Percentiles rank a stretch among this genome's conserved stretches.
Evolutionary conservation across 2,329 filamentous ascomycete genomes (phyloP).

Genomic region (Chrysosporium queenslandicum): DNA sequence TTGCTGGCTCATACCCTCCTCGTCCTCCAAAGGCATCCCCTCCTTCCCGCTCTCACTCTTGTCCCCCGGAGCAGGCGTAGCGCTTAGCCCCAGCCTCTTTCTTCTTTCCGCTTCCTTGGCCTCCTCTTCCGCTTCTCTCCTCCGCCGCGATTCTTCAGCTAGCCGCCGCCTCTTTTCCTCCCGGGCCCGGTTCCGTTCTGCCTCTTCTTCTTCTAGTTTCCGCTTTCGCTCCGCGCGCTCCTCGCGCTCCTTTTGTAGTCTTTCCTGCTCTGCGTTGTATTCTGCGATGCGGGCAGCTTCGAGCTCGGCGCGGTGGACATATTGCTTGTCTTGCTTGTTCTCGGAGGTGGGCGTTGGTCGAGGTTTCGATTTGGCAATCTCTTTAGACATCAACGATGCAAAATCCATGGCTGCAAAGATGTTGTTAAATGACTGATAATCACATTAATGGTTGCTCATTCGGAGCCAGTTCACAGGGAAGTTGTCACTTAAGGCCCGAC

Average conservation of each 20-base stretch:
- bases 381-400: slow-evolving; percentile 81
- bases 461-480: too few species aligned
- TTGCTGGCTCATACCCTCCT: slow-evolving; percentile 59
- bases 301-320: slow-evolving; percentile 70
- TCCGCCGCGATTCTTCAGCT: slow-evolving; percentile 65
- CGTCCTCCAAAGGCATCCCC: slow-evolving; percentile 23
- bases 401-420: slow-evolving; percentile 64
- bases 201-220: slow-evolving; percentile 78
- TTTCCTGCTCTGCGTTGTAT: slow-evolving; percentile 73
- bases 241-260: slow-evolving; percentile 59
- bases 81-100: slow-evolving; percentile 67
- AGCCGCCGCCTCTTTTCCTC: slow-evolving; percentile 74
- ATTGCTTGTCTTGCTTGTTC: slow-evolving; percentile 51
- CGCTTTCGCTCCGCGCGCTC: slow-evolving; percentile 67
- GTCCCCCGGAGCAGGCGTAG: slow-evolving; percentile 39
- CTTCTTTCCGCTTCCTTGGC: slow-evolving; percentile 63
- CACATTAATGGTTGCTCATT: not conserved
- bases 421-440: slow-evolving; percentile 1
- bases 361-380: slow-evolving; percentile 72
- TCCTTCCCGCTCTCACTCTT: slow-evolving; percentile 31
- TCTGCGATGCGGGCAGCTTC: slow-evolving; percentile 71
- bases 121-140: slow-evolving; percentile 61
- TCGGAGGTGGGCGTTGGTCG: slow-evolving; percentile 26
- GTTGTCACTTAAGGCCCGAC: too few species aligned
- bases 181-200: slow-evolving; percentile 55